These are phyloP conservation scores for Blastobotrys terrestris DNA, from an alignment of 805 yeast genomes.

Conservation along the genomic window DNA sequence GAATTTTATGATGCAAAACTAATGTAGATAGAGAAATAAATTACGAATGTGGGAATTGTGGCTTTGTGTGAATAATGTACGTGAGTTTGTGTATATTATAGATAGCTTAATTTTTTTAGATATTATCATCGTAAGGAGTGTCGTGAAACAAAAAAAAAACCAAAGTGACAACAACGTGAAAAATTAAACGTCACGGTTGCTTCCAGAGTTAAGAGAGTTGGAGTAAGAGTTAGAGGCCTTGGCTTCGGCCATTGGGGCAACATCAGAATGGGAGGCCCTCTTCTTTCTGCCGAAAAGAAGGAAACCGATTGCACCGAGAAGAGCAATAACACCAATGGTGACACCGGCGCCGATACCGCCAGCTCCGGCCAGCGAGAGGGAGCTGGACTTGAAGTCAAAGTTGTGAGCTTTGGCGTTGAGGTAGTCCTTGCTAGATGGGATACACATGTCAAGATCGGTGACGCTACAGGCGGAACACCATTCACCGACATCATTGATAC, in stretches of 20 bases:
- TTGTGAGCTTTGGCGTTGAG: slow-evolving; percentile 19
- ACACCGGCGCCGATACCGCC: slow-evolving; percentile 50
- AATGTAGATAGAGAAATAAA: background rate
- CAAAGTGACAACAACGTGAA: background rate
- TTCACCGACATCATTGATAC: slow-evolving; percentile 25
- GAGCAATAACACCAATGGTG: slow-evolving; percentile 36
- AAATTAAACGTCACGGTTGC: background rate
- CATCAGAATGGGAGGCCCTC: background rate
- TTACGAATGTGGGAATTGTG: too few relatives aligned
- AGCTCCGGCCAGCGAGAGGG: slow-evolving; percentile 36
- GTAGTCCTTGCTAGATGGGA: slow-evolving; percentile 24
- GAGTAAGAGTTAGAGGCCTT: background rate
- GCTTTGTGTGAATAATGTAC: too few relatives aligned
- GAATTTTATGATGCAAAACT: background rate
- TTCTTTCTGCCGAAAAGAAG: slow-evolving; percentile 16
- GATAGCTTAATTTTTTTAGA: background rate
- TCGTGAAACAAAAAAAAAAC: background rate
- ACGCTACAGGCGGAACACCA: slow-evolving; percentile 41
- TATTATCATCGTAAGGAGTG: background rate
- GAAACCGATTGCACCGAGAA: slow-evolving; percentile 30
- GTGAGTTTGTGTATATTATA: too few relatives aligned
- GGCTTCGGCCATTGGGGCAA: background rate
- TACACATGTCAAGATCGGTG: slow-evolving; percentile 29
- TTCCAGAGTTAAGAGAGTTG: background rate
- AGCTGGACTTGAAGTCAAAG: slow-evolving; percentile 19